A percentile compares a stretch with the other conserved stretches of the same genome.
These are phyloP conservation scores for Astrocystis sublimbata DNA, from an alignment of 495 filamentous ascomycete genomes.

Conservation along the genomic window DNA sequence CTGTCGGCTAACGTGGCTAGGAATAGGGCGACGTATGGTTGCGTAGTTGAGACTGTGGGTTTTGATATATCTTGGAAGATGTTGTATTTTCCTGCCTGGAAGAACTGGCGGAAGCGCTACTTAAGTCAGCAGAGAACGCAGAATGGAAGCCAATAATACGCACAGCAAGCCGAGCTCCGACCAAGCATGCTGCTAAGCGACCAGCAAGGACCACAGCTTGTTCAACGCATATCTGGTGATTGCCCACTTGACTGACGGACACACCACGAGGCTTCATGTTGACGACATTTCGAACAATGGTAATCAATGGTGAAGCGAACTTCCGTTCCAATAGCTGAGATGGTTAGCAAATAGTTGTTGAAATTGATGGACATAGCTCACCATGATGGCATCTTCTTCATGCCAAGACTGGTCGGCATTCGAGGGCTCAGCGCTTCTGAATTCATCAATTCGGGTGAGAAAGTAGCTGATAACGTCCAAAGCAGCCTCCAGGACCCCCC, in stretches of 20 bases:
- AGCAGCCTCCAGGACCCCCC: conserved; percentile 41
- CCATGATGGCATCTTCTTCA: conserved; percentile 46
- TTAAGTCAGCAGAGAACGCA: neutral
- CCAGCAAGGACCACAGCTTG: conserved; percentile 40
- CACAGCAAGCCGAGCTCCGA: conserved; percentile 39
- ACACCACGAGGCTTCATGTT: conserved; percentile 22
- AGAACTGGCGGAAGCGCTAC: conserved; percentile 39
- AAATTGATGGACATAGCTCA: neutral
- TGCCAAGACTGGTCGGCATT: conserved; percentile 32
- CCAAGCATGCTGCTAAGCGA: conserved; percentile 42
- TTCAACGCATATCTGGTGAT: conserved; percentile 39
- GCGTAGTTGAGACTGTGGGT: conserved; percentile 26
- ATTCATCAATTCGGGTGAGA: conserved; percentile 39
- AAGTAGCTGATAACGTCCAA: conserved; percentile 43
- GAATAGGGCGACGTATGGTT: conserved; percentile 44
- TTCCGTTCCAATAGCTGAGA: conserved; percentile 39
- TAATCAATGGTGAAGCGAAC: conserved; percentile 41
- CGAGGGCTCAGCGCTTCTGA: conserved; percentile 31
- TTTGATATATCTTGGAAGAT: conserved; percentile 41
- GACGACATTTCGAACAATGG: conserved; percentile 40
- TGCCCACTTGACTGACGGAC: conserved; percentile 22
- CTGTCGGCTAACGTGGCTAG: conserved; percentile 40
- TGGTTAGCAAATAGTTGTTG: neutral
- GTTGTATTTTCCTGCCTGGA: conserved; percentile 38
- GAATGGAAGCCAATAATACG: neutral